phyloP scores from a whole-genome alignment of 805 yeast genomes.

The Kluyveromyces starmeri region DNA sequence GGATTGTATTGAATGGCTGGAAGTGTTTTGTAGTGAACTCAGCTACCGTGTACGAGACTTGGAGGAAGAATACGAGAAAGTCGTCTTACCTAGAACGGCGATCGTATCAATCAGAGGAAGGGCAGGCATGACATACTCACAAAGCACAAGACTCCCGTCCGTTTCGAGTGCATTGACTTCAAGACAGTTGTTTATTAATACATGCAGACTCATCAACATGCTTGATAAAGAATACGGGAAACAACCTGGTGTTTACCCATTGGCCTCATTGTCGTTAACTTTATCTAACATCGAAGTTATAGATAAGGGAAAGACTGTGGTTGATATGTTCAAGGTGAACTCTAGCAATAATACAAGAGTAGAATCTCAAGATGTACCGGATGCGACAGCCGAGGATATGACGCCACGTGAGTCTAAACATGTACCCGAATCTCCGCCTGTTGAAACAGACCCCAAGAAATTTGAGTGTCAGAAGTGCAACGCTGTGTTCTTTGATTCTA shows the following conservation, averaged over 20 bases:
- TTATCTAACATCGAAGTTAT: conserved; percentile 46
- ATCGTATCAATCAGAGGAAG: conserved; percentile 31
- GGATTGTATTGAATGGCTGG: conserved; percentile 71
- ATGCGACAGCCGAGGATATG: background rate
- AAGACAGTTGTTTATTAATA: conserved; percentile 25
- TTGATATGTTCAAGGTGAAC: conserved; percentile 24
- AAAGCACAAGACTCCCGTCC: conserved; percentile 14
- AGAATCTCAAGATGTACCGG: background rate
- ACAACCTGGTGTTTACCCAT: conserved; percentile 34
- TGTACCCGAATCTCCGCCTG: background rate
- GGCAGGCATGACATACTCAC: conserved; percentile 13
- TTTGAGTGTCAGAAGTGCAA: conserved; percentile 19
- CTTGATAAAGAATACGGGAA: conserved; percentile 24
- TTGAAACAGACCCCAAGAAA: background rate
- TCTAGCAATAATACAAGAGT: background rate
- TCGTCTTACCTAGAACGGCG: conserved; percentile 40
- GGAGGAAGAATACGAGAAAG: conserved; percentile 44
- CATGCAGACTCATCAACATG: conserved; percentile 36
- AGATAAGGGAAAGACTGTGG: conserved; percentile 24
- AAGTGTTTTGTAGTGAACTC: conserved; percentile 75
- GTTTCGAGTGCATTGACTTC: conserved; percentile 11
- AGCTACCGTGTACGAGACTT: conserved; percentile 61
- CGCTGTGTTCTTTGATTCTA: conserved; percentile 10
- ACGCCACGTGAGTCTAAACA: background rate
- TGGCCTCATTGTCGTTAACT: conserved; percentile 41